Base-by-base conservation (phyloP, 2,329 filamentous ascomycete genomes). In the Pseudocercospora fuligena region DNA sequence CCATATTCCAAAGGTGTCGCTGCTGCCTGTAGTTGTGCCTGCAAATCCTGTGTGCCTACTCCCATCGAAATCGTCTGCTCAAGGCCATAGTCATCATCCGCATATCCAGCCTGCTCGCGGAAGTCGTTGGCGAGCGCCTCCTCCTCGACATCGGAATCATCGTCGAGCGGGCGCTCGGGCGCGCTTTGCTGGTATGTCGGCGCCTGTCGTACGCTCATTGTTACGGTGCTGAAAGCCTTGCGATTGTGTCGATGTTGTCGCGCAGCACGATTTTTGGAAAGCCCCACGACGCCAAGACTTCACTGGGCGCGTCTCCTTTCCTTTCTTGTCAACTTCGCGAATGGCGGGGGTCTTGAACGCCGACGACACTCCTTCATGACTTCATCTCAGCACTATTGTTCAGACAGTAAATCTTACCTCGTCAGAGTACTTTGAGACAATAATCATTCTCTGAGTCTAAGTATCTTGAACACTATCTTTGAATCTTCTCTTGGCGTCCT, bases 1-100 rank as follows among this genome's bases (percentile, higher is more conserved):
- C 95, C 93, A 82, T 97, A 98, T 80, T 99, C 95, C 73, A 99
- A 87, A 60, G 95, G 95, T 77, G 95, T 94, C 71, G 95, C 95
- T 67, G 95, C 95, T 72, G 94, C 93, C 72, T 90, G 90, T 70
- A 99, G 87, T 80, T 95, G 92, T 70, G 92, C 91, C 84, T 98
- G 94, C 76, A 99, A 92, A 79, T 98, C 95, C 81, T 97, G 93
- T 78, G 89, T 86, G 81, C 92, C 91, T 75, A 87, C 88, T 80
- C 89, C 89, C 75, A 82, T 73, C 36, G 82, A 82, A 36, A 76
- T 75, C 74, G 89, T 89, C 79, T 89, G 88, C 80, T 94, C 93
- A 74, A 96, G 83, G 73, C 96, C 92, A 63, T 78, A 77, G 67
- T 76, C 74, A 33, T 76, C 73, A 75, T 94, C 93, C 77, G 97